phyloP scores from a whole-genome alignment of 23 red algal species.

The Agarophyton chilense region DNA sequence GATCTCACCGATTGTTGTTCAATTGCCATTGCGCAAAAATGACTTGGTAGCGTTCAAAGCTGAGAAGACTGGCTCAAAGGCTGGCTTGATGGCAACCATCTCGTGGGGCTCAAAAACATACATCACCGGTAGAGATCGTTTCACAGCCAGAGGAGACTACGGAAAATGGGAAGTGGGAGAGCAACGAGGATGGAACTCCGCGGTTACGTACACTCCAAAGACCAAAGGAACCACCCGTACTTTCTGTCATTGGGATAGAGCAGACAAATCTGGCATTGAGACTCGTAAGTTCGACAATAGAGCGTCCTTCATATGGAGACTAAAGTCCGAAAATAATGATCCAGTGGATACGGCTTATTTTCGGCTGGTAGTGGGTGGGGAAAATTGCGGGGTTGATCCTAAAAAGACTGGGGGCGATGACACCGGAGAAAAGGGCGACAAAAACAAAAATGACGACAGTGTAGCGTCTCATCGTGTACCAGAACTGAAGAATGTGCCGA shows the following conservation, averaged over 20 bases:
- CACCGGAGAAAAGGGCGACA: neutral
- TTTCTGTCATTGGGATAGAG: constrained; percentile 12
- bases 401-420: neutral
- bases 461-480: neutral
- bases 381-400: neutral
- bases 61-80: neutral
- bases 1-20: neutral
- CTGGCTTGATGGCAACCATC: constrained; percentile 14
- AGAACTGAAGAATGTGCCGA: neutral
- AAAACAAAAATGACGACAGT: neutral
- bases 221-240: neutral
- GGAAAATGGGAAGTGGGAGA: neutral
- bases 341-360: constrained; percentile 3
- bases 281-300: neutral
- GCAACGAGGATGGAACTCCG: neutral
- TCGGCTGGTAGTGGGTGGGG: neutral
- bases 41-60: constrained; percentile 5
- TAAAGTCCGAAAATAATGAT: neutral
- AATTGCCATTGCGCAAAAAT: neutral
- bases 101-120: neutral
- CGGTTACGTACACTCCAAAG: neutral
- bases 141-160: constrained; percentile 8
- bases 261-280: neutral
- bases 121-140: neutral
- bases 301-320: constrained; percentile 1